Evolutionary conservation across 768 basidiomycete species (phyloP), one percentile per base, ranked within the genome.

Genomic region (Tulasnella sp.): DNA sequence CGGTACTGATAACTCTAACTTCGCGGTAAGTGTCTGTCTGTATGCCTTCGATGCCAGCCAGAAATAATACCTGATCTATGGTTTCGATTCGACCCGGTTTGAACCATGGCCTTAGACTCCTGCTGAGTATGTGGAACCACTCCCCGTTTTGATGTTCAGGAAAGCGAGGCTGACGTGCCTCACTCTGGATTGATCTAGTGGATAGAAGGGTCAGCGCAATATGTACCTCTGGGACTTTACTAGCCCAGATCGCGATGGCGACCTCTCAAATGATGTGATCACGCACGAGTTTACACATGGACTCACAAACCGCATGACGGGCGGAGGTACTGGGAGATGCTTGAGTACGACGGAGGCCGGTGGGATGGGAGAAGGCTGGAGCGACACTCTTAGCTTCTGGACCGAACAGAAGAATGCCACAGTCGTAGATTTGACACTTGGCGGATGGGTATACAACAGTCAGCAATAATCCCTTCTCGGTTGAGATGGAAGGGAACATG

Each of bases 341-440:
- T 48, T 62, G 29, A 46, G 50, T 21, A 63, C 62, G 4, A 54
- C 59, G 15, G 73, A 73, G 59, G 68, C 72, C 7, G 71, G 71
- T 46, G 73, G 73, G 42, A 72, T 72, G 70, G 75, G 75, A 45
- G 75, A 76, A 63, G 73, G 74, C 22, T 73, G 72, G 71, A 70
- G 70, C 45, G 72, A 71, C 61, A 66, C 67, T 30, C 62, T 70
- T 38, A 70, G 71, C 24, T 72, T 70, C 7, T 63, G 60, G 60
- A 60, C 59, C 21, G 60, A 63, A 38, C 62, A 60, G 22, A 60
- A 55, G 4, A 45, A 48, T 19, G 31, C 43, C 43, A 31, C 34
- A n/a, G 44, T 61, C 29, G 42, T 31, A 17, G 58, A 60, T 53
- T 63, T 49, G 55, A 48, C 45, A 2, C 45, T 63, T 10, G 62